These are phyloP conservation scores for Zelonia costaricensis DNA, from an alignment of 208 protist species.

Conservation along the genomic window DNA sequence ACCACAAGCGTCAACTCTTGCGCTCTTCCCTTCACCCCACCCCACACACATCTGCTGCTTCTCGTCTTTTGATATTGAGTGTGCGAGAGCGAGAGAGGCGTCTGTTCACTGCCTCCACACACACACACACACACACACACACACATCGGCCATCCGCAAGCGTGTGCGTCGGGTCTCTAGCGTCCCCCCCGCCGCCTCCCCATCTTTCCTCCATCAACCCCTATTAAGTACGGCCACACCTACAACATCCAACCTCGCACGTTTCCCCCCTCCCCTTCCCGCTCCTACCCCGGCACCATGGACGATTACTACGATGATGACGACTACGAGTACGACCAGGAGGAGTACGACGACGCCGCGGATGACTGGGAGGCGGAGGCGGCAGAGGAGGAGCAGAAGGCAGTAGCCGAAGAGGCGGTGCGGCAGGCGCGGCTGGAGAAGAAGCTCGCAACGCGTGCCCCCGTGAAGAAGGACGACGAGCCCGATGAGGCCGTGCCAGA, in stretches of 20 bases:
- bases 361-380: conserved; percentile 89
- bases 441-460: conserved; percentile 64
- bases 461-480: conserved; percentile 38
- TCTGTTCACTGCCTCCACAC: not conserved
- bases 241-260: too few species aligned
- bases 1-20: too few species aligned
- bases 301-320: conserved; percentile 48
- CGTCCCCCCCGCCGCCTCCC: not conserved
- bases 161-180: too few species aligned
- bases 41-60: too few species aligned
- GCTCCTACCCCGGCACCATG: too few species aligned
- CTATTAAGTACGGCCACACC: too few species aligned
- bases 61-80: not conserved
- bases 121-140: conserved; percentile 1
- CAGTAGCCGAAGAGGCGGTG: conserved; percentile 48
- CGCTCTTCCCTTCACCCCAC: too few species aligned
- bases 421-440: conserved; percentile 54
- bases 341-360: conserved; percentile 77
- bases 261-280: too few species aligned
- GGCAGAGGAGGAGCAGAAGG: conserved; percentile 57
- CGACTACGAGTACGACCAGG: conserved; percentile 37
- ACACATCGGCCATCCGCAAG: too few species aligned
- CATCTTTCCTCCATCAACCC: conserved; percentile 3
- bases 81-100: not conserved
- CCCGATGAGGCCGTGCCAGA: conserved; percentile 48